Percentiles rank a stretch among this genome's conserved stretches.
Conservation (phyloP, 2,329 filamentous ascomycete genomes). For the Aspergillus arachidicola region DNA sequence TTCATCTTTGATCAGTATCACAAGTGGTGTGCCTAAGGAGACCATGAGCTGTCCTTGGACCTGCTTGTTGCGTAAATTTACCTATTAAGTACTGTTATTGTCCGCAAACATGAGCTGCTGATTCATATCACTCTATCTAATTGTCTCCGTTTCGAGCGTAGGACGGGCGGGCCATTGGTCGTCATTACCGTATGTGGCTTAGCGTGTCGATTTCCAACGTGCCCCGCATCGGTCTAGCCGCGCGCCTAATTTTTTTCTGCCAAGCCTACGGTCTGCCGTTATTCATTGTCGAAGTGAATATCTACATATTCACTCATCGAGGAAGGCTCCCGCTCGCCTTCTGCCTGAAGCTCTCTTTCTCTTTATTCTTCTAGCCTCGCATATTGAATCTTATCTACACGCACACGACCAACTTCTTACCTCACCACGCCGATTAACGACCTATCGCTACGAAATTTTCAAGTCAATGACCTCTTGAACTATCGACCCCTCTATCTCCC, state of each 20-base stretch:
- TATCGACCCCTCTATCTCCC: background rate
- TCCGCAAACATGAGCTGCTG: too few relatives aligned
- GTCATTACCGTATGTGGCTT: background rate
- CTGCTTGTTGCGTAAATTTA: too few relatives aligned
- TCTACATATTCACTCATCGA: background rate
- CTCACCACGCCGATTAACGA: background rate
- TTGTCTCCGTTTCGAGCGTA: background rate
- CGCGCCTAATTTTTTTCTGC: constrained; percentile 11
- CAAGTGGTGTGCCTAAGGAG: background rate
- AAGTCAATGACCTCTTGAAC: background rate
- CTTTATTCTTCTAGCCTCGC: background rate
- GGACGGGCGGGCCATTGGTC: background rate
- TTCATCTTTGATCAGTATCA: too few relatives aligned
- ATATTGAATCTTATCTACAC: background rate
- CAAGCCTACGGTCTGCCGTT: background rate
- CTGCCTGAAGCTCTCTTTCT: background rate
- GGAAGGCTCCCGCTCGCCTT: background rate
- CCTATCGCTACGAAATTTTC: background rate
- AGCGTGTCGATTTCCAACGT: background rate
- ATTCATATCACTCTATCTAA: too few relatives aligned
- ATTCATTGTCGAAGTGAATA: background rate
- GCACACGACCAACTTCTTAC: too few relatives aligned
- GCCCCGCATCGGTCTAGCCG: constrained; percentile 3
- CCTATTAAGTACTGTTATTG: too few relatives aligned
- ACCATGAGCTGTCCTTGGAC: too few relatives aligned